A percentile compares a stretch with the other conserved stretches of the same genome.
phyloP scores from a whole-genome alignment of 2,329 filamentous ascomycete species.

The Botryosphaeria dothidea region DNA sequence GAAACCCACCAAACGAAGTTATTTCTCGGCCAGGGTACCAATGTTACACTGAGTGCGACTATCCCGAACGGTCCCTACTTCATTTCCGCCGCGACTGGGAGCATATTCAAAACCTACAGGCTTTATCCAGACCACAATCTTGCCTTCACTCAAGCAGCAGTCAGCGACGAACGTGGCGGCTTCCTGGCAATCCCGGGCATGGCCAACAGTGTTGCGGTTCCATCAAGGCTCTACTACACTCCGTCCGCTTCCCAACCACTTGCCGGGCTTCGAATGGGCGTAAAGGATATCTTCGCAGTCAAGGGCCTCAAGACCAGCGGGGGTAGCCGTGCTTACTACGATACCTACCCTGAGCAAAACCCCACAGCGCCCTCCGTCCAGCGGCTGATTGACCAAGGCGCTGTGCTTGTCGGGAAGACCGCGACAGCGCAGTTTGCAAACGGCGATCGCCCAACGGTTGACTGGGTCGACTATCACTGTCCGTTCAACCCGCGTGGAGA shows the following conservation, averaged over 20 bases:
- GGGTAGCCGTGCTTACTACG: constrained; percentile 29
- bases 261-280: constrained; percentile 27
- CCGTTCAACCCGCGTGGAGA: constrained; percentile 36
- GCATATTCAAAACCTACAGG: neutral
- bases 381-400: constrained; percentile 29
- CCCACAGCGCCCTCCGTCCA: constrained; percentile 28
- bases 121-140: neutral
- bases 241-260: constrained; percentile 20
- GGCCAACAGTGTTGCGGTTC: neutral
- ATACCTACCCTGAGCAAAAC: constrained; percentile 25
- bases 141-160: neutral
- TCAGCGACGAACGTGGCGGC: neutral
- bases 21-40: neutral
- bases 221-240: neutral
- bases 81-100: neutral
- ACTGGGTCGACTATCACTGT: constrained; percentile 30
- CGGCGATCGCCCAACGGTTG: constrained; percentile 28
- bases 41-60: neutral
- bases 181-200: neutral
- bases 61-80: neutral
- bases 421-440: constrained; percentile 52
- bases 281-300: constrained; percentile 32
- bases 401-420: constrained; percentile 55
- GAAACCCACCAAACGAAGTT: neutral
- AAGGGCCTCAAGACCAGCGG: constrained; percentile 30